Evolutionary conservation across 768 basidiomycete species (phyloP), one percentile per base, ranked within the genome.

Genomic region (Suillus occidentalis): DNA sequence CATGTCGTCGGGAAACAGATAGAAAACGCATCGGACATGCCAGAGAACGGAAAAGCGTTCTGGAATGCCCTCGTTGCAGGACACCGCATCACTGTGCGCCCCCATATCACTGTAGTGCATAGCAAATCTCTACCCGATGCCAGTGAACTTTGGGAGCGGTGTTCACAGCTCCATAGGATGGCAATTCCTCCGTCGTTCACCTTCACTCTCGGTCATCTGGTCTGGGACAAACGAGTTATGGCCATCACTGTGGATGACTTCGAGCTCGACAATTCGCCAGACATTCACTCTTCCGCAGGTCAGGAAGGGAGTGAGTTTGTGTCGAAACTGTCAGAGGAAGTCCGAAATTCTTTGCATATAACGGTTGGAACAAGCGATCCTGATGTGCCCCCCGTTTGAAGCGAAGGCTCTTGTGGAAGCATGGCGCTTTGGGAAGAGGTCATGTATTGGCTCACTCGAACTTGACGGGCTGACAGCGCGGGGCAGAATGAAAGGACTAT

Each of bases 281-380:
- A 71, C 16, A 31, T 4, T 20, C 28, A 18, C 28, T 71, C 62
- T 2, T 75, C 77, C 34, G n/a, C 20, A 8, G 72, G 72, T 14
- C 77, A 79, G 63, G 77, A 78, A 34, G 84, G 80, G 5, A 70
- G 76, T 6, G 78, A 78, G 59, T 88, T 93, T 58, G 65, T 89
- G 8, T 74, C 77, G 16, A 62, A 67, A 43, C 69, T 94, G 18
- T 78, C 84, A 0, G 73, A 79, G 6, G 80, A 83, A 14, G 68
- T 90, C 13, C 79, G 79, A 62, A 70, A 77, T 7, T 66, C 84
- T 64, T 75, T 96, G 70, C 97, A 99, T 72, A 84, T 99, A 63
- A 99, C 97, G 0, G 88, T 98, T 6, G 97, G 93, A 9, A 96
- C 93, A 18, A 70, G 72, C 58, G 72, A 82, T 49, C 73, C 74